Evolutionary conservation across 2,329 filamentous ascomycete species (phyloP).

Genomic region (Nemania bipapillata): DNA sequence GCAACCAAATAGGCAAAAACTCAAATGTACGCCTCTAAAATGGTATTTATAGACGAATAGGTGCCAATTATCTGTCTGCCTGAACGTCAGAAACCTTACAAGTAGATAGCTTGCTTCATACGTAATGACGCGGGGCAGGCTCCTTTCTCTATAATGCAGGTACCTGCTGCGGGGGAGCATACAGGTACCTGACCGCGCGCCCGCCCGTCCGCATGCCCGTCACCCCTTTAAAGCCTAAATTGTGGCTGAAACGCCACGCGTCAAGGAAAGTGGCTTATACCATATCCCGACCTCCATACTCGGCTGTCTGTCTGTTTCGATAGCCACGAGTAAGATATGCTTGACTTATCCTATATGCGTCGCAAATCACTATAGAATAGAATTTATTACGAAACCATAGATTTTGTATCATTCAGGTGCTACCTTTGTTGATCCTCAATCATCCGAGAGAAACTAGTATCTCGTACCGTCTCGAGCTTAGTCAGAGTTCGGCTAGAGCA

Average conservation of each 20-base stretch:
- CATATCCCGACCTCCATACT: background rate
- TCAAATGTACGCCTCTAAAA: background rate
- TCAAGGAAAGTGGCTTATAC: constrained; percentile 5
- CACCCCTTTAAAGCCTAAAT: constrained; percentile 19
- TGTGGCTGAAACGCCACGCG: constrained; percentile 45
- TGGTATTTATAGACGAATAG: background rate
- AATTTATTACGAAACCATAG: constrained; percentile 5
- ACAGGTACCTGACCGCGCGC: too few species aligned
- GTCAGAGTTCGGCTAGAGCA: too few species aligned
- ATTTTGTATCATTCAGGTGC: constrained; percentile 26
- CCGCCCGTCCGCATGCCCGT: too few species aligned
- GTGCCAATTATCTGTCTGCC: constrained; percentile 21
- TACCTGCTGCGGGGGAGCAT: constrained; percentile 28
- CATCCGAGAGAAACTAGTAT: constrained; percentile 18
- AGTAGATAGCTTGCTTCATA: constrained; percentile 16
- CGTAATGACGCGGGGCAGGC: constrained; percentile 31
- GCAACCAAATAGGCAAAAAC: constrained; percentile 16
- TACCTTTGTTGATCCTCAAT: constrained; percentile 29
- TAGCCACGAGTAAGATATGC: background rate
- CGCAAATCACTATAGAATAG: background rate
- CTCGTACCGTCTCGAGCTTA: constrained; percentile 4
- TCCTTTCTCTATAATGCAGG: constrained; percentile 17
- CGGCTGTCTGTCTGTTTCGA: too few species aligned
- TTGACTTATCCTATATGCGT: background rate
- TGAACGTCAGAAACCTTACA: constrained; percentile 8